Evolutionary conservation across 2,329 filamentous ascomycete species (phyloP).

Genomic region (Colletotrichum truncatum): DNA sequence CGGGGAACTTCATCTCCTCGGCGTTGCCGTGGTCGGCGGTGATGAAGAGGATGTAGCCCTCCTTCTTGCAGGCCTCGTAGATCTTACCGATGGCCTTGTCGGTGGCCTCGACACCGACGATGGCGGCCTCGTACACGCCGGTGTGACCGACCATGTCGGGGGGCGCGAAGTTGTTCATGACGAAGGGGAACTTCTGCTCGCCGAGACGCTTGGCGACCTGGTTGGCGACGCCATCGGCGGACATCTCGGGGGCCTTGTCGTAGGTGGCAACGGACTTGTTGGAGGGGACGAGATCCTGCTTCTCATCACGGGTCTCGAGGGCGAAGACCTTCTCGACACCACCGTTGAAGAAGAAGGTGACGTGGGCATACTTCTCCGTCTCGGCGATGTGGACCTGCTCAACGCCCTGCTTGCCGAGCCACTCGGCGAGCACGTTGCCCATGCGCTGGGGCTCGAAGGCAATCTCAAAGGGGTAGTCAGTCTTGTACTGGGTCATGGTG

Average conservation of each 20-base stretch:
- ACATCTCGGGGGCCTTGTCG: slow-evolving; percentile 96
- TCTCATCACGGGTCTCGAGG: slow-evolving; percentile 89
- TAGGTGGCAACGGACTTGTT: slow-evolving; percentile 93
- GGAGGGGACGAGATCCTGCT: slow-evolving; percentile 80
- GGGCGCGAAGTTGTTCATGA: slow-evolving; percentile 99
- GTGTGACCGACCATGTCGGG: slow-evolving; percentile 99
- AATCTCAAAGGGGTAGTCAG: slow-evolving; percentile 89
- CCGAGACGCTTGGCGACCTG: slow-evolving; percentile 88
- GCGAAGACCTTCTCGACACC: slow-evolving; percentile 97
- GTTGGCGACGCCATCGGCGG: slow-evolving; percentile 86
- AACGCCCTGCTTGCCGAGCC: slow-evolving; percentile 87
- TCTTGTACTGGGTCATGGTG: slow-evolving; percentile 99
- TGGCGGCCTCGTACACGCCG: slow-evolving; percentile 93
- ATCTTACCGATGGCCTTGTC: slow-evolving; percentile 95
- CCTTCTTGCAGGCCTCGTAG: slow-evolving; percentile 91
- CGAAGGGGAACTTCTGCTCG: slow-evolving; percentile 89
- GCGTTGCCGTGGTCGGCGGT: slow-evolving; percentile 98
- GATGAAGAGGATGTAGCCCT: slow-evolving; percentile 93
- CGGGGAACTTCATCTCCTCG: slow-evolving; percentile 97
- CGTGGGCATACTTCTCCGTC: slow-evolving; percentile 99
- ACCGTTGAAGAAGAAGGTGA: slow-evolving; percentile 99
- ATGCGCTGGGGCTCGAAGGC: slow-evolving; percentile 96
- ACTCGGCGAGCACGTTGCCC: slow-evolving; percentile 98
- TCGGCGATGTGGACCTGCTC: slow-evolving; percentile 97
- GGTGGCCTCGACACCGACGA: slow-evolving; percentile 84